Evolutionary conservation across 2,329 filamentous ascomycete genomes (phyloP), one percentile per base, ranked within the genome.

Genomic region (Ophiocordyceps camponoti-rufipedis): DNA sequence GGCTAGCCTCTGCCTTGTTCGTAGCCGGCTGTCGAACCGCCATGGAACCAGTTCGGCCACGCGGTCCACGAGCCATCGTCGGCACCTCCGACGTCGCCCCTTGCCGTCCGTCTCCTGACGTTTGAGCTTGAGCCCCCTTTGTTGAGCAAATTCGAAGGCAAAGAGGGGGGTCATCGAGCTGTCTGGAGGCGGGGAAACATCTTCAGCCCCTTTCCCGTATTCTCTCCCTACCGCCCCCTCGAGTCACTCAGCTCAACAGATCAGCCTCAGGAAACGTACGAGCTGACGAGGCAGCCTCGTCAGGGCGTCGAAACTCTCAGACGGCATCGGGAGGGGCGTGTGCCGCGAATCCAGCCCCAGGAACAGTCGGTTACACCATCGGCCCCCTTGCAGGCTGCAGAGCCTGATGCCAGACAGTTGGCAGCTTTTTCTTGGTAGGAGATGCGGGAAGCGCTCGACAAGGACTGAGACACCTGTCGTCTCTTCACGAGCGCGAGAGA

Each of bases 381-480:
- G 19, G 39, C 18, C 31, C 39, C 40, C 43, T 38, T 42, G 40
- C 46, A 42, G 46, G 39, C 33, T 43, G 43, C 40, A 45, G 31
- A 32, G 39, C 16, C 29, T 35, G 32, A 32, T 42, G 32, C 16
- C 43, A 43, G 42, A 43, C 40, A 47, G 45, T 28, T 47, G 42
- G 45, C 39, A 42, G 31, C 31, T 16, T 45, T 45, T 40, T n/a
- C 33, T 45, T 42, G 45, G 39, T 16, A 42, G 16, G 31, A 19
- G 31, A 38, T 31, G 28, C 31, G 33, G 28, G n/a, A 19, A 4
- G 23, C 32, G 18, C 11, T 19, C 28, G 19, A 19, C n/a, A 41
- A 28, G 32, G 33, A 16, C n/a, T 42, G 45, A 47, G 42, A 47
- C 45, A 41, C 16, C 29, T 41, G 42, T 23, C 11, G 42, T 44